These are phyloP conservation scores for Coemansia reversa DNA, from an alignment of 192 early-diverging fungal species.

Conservation along the genomic window DNA sequence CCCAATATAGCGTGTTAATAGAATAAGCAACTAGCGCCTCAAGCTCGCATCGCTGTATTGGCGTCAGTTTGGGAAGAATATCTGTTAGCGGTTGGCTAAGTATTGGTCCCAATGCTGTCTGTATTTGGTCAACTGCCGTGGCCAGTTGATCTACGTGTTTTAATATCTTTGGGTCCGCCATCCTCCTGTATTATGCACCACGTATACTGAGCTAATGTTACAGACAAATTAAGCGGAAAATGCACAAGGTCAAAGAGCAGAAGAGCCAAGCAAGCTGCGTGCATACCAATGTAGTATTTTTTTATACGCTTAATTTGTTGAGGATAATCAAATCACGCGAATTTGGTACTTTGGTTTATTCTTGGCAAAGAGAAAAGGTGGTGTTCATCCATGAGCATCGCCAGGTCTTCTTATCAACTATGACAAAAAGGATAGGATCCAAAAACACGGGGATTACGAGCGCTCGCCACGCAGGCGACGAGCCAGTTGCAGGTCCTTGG, in stretches of 20 bases:
- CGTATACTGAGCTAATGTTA: neutral
- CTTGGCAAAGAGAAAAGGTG: no score
- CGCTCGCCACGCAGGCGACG: conserved; percentile 92
- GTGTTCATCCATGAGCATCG: no score
- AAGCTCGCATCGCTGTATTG: conserved; percentile 57
- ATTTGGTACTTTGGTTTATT: no score
- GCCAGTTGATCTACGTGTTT: conserved; percentile 43
- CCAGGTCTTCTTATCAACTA: no score
- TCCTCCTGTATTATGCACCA: neutral
- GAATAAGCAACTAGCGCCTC: conserved; percentile 58
- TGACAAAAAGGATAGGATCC: neutral
- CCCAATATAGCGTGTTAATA: conserved; percentile 58
- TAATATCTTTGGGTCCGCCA: conserved; percentile 28
- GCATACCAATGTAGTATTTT: conserved; percentile 4
- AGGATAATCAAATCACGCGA: neutral
- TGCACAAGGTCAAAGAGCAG: conserved; percentile 7
- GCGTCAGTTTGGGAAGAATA: conserved; percentile 49
- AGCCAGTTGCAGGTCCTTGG: conserved; percentile 98
- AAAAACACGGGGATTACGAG: conserved; percentile 56
- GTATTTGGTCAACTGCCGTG: conserved; percentile 28
- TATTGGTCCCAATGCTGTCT: conserved; percentile 30
- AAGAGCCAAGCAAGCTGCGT: conserved; percentile 2
- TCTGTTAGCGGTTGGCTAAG: conserved; percentile 47
- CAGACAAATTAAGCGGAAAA: conserved; percentile 6
- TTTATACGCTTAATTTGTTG: neutral